Percentiles rank a stretch among this genome's conserved stretches.
Conservation (phyloP, 2,329 filamentous ascomycete species). For the Ascochyta pisi region DNA sequence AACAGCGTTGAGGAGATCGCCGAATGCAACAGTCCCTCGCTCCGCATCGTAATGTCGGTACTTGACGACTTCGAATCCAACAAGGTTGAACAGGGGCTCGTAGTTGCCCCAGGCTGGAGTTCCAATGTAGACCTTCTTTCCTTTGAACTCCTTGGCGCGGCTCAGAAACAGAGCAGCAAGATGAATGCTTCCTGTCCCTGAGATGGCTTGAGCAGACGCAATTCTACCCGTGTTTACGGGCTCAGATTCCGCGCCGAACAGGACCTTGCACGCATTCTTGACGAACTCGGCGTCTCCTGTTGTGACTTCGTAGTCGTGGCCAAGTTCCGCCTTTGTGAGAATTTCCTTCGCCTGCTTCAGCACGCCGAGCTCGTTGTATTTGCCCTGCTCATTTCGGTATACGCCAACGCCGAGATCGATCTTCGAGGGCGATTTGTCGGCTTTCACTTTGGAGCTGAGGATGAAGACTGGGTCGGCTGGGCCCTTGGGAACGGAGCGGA, state of each 20-base stretch:
- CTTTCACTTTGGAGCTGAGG: conserved; percentile 43
- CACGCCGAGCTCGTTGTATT: conserved; percentile 42
- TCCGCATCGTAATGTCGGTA: conserved; percentile 43
- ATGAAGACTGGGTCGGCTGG: conserved; percentile 44
- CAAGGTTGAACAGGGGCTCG: conserved; percentile 39
- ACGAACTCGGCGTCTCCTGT: conserved; percentile 45
- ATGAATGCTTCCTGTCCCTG: conserved; percentile 49
- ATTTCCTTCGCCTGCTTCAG: conserved; percentile 27
- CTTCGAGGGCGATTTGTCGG: conserved; percentile 39
- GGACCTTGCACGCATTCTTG: conserved; percentile 34
- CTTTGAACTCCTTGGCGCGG: conserved; percentile 25
- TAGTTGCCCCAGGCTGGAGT: conserved; percentile 48
- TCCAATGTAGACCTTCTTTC: conserved; percentile 40
- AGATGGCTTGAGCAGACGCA: conserved; percentile 50
- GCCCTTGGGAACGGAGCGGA: conserved; percentile 34
- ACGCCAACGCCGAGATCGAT: conserved; percentile 50
- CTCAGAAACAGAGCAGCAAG: conserved; percentile 45
- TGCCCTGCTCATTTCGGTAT: conserved; percentile 45
- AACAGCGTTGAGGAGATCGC: conserved; percentile 28
- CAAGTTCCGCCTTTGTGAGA: conserved; percentile 18
- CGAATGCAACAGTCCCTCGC: conserved; percentile 36
- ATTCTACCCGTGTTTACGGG: conserved; percentile 23
- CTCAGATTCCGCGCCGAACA: conserved; percentile 39
- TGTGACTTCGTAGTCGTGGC: conserved; percentile 43
- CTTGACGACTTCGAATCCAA: conserved; percentile 35